Evolutionary conservation across 371 early-diverging fungal species (phyloP).

Genomic region (Mortierella sp.): DNA sequence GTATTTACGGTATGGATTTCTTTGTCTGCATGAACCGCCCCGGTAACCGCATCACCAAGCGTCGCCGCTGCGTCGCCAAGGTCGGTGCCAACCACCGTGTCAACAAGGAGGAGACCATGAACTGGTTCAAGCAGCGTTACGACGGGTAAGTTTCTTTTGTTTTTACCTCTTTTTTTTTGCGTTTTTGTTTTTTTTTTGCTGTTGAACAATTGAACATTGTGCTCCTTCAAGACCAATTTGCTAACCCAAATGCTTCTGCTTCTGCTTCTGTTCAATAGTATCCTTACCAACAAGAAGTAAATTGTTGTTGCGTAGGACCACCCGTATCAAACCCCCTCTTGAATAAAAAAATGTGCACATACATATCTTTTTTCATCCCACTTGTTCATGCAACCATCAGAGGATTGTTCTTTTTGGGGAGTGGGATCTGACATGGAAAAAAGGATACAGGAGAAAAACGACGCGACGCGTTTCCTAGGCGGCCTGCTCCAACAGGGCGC

Average conservation of each 20-base stretch:
- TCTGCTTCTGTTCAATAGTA: conserved; percentile 23
- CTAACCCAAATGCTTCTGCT: background rate
- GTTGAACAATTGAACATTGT: too few relatives aligned
- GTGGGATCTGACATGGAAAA: too few relatives aligned
- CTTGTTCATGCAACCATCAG: too few relatives aligned
- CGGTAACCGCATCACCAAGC: conserved; percentile 96
- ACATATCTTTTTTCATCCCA: background rate
- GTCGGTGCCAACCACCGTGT: conserved; percentile 97
- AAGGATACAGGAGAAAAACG: too few relatives aligned
- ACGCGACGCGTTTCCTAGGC: too few relatives aligned
- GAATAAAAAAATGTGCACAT: conserved; percentile 27
- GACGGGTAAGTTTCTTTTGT: conserved; percentile 47
- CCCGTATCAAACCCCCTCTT: conserved; percentile 11
- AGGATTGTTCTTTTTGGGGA: background rate
- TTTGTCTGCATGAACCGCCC: conserved; percentile 98
- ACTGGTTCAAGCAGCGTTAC: conserved; percentile 86
- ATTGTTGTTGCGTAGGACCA: conserved; percentile 21
- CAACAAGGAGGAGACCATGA: conserved; percentile 88
- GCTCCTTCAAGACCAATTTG: background rate
- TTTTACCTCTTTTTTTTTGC: background rate
- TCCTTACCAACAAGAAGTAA: conserved; percentile 57
- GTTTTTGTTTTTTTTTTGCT: background rate
- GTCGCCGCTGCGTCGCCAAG: conserved; percentile 91
- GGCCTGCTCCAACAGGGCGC: too few relatives aligned
- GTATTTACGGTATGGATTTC: conserved; percentile 91